Base-by-base conservation (phyloP, 2,329 filamentous ascomycete species). In the Sclerotinia spermophila region DNA sequence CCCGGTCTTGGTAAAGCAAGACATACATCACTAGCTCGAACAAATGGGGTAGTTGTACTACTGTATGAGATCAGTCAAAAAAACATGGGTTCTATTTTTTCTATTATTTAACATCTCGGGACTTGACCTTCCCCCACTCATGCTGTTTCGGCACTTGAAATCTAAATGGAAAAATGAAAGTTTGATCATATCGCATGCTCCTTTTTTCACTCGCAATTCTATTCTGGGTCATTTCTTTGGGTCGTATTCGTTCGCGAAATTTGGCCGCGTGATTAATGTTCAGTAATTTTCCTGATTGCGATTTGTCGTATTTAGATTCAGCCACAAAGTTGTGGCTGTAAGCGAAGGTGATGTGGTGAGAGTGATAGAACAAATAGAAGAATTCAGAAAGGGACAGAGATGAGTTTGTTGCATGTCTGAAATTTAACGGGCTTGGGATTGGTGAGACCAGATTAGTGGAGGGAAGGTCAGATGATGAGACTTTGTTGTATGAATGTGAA, bases 1-100 rank as follows among this genome's bases (percentile, higher is more conserved):
- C 45, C 62, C 62, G 45, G 62, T 65, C 45, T 53, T 65, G 45
- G 61, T 65, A 65, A 65, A 53, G 61, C 62, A 40, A 65, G 45
- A 65, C 62, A 65, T 65, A 53, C 45, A 42, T 53, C n/a, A 40
- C 45, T 66, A 53, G 45, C 33, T 44, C 24, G 45, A 51, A 38
- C n/a, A 8, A 24, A 64, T 51, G 21, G 61, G 35, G 62, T 66
- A 66, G 62, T 30, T 30, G 62, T 53, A 40, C 45, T 66, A 66
- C 62, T 30, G 45, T 66, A 24, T 27, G 45, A 53, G 17, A 8
- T 13, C 17, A 40, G 33, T 11, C 21, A 38, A 51, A 44, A 33
- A 53, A 40, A 53, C n/a, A 66, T 66, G 62, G 45, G 1, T 53
- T 66, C n/a, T 66, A 24, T 24, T 30, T 24, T 53, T 53, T 30